Base-by-base conservation (phyloP, 2,329 filamentous ascomycete species). In the Talaromyces rugulosus region DNA sequence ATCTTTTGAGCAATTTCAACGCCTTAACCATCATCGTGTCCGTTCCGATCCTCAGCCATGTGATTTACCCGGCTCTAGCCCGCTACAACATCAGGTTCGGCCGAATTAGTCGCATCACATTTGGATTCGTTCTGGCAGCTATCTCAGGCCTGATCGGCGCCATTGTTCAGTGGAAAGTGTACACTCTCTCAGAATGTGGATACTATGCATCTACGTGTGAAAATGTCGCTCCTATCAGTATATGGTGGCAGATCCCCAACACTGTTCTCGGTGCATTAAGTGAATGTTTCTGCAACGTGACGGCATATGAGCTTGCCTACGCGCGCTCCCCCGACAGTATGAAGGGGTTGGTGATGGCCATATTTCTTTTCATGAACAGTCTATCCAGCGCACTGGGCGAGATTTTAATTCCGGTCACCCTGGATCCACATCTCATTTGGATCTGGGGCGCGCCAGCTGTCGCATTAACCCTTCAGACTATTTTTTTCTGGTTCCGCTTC, bases 251-350 rank as follows among this genome's bases (percentile, higher is more conserved):
- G 65, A 71, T 80, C 12, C 69, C 80, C 1, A 74, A 77, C 3
- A 82, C 82, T 68, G 75, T 84, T 5, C 74, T 87, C 1, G 80
- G 84, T 60, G 83, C 80, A 64, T 78, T 85, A 62, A 83, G 82
- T 4, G 83, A 86, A 69, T 85, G 85, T 68, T 81, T 85, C 65
- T 80, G 82, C 1, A 83, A 79, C 11, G 80, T 86, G 62, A 86
- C 84, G 2, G 87, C 86, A 1, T 85, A 89, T 65, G 89, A 92
- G 72, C 91, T 90, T 65, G 90, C 90, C 40, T 92, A 87, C 78
- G 88, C 87, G 72, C 91, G 91, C 77, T 89, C 89, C 0, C 90
- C 89, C 23, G 85, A 84, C 69, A 92, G 91, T 79, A 92, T 93
- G 90, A n/a, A 33, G 7, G 33, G 33, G 5, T 31, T 61, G 6